Evolutionary conservation across 179 eudicot genomes (phyloP).

Genomic region (Gypsophila paniculata): DNA sequence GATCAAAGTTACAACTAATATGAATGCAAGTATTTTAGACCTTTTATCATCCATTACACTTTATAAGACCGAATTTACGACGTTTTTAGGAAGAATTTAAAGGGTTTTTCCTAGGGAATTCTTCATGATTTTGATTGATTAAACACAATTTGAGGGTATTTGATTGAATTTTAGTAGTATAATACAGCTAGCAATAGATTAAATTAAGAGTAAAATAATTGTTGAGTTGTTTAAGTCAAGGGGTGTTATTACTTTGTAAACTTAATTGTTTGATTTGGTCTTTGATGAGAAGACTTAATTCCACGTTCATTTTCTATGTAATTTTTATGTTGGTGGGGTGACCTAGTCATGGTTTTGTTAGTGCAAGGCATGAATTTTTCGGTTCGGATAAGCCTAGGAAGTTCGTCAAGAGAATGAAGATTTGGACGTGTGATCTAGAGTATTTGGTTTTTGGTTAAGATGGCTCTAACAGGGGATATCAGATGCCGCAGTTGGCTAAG

Average conservation of each 20-base stretch:
- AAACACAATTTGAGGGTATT: slow-evolving; percentile 12
- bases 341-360: slow-evolving; percentile 16
- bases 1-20: slow-evolving; percentile 35
- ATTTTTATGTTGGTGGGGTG: slow-evolving; percentile 5
- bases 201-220: slow-evolving; percentile 1
- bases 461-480: too few relatives aligned
- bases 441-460: too few relatives aligned
- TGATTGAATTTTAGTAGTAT: neutral
- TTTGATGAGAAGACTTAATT: slow-evolving; percentile 5
- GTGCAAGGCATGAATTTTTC: slow-evolving; percentile 26
- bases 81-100: slow-evolving; percentile 19
- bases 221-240: slow-evolving; percentile 24
- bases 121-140: slow-evolving; percentile 20
- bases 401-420: neutral
- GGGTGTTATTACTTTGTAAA: neutral
- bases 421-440: neutral
- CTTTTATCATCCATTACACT: slow-evolving; percentile 51
- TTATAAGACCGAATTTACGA: slow-evolving; percentile 8
- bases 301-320: slow-evolving; percentile 14
- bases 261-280: slow-evolving; percentile 15
- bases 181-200: slow-evolving; percentile 15
- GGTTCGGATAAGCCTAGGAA: neutral
- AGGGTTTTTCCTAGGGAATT: slow-evolving; percentile 19
- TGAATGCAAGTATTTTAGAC: slow-evolving; percentile 39
- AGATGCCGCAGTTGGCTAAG: too few relatives aligned